These are phyloP conservation scores for Syzygium malaccense DNA, from an alignment of 441 rosid species.

Conservation along the genomic window DNA sequence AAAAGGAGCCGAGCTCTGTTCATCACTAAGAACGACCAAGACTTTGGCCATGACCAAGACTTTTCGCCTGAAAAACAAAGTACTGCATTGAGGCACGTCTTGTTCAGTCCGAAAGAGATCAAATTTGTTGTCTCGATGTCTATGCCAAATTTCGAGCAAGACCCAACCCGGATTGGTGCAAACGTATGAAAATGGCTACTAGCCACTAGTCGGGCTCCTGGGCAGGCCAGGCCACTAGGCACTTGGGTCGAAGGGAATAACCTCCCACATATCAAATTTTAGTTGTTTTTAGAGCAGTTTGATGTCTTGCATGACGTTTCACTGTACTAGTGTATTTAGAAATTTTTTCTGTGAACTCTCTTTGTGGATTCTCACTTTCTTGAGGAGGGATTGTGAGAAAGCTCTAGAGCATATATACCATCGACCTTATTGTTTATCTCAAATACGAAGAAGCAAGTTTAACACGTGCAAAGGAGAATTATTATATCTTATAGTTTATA, in stretches of 20 bases:
- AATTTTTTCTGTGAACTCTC: background rate
- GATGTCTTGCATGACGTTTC: background rate
- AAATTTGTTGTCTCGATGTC: no score
- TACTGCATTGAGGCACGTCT: no score
- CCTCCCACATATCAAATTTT: background rate
- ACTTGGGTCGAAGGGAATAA: background rate
- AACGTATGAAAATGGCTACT: background rate
- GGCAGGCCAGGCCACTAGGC: background rate
- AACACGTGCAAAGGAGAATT: background rate
- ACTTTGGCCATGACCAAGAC: no score
- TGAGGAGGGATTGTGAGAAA: background rate
- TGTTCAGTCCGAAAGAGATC: no score
- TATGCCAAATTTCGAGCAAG: no score
- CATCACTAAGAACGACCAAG: no score
- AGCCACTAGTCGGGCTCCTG: background rate
- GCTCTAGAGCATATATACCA: background rate
- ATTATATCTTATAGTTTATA: no score
- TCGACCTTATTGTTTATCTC: background rate
- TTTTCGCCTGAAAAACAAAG: no score
- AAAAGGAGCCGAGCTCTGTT: no score
- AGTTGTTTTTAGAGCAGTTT: background rate
- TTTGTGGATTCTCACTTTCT: background rate
- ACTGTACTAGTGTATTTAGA: background rate
- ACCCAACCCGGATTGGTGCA: no score
- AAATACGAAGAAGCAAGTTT: background rate